These are phyloP conservation scores for Arxiozyma heterogenica DNA, from an alignment of 1,139 yeast genomes.

Conservation along the genomic window DNA sequence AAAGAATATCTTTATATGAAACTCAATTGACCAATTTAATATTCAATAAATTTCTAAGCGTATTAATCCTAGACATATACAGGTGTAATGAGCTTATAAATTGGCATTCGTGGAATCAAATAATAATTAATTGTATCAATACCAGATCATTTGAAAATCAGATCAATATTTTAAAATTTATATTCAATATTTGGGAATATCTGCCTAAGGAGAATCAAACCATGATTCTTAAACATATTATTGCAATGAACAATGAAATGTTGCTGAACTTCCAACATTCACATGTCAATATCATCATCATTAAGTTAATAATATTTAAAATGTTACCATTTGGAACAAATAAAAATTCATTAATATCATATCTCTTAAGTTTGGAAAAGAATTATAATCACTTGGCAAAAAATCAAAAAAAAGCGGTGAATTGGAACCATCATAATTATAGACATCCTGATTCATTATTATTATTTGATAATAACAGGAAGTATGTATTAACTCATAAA, in stretches of 20 bases:
- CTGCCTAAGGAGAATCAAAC: conserved; percentile 10
- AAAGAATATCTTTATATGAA: conserved; percentile 27
- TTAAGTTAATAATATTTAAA: neutral
- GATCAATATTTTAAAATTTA: conserved; percentile 18
- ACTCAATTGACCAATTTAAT: conserved; percentile 20
- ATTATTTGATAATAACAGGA: neutral
- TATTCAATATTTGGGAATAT: conserved; percentile 27
- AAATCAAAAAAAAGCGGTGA: neutral
- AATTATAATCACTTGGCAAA: neutral
- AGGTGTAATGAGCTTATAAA: conserved; percentile 16
- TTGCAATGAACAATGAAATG: neutral
- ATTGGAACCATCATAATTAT: neutral
- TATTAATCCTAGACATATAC: conserved; percentile 7
- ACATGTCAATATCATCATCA: neutral
- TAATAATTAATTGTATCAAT: conserved; percentile 19
- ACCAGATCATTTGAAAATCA: conserved; percentile 25
- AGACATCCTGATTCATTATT: neutral
- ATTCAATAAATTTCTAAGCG: conserved; percentile 24
- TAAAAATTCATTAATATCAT: neutral
- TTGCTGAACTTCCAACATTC: neutral
- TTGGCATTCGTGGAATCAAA: conserved; percentile 25
- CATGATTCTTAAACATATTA: neutral
- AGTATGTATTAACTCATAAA: conserved; percentile 1
- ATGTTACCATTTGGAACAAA: neutral
- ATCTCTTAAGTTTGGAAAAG: neutral